Percentiles rank a stretch among this genome's conserved stretches.
These are phyloP conservation scores for Ascochyta clinopodiicola DNA, from an alignment of 2,329 filamentous ascomycete species.

Conservation along the genomic window DNA sequence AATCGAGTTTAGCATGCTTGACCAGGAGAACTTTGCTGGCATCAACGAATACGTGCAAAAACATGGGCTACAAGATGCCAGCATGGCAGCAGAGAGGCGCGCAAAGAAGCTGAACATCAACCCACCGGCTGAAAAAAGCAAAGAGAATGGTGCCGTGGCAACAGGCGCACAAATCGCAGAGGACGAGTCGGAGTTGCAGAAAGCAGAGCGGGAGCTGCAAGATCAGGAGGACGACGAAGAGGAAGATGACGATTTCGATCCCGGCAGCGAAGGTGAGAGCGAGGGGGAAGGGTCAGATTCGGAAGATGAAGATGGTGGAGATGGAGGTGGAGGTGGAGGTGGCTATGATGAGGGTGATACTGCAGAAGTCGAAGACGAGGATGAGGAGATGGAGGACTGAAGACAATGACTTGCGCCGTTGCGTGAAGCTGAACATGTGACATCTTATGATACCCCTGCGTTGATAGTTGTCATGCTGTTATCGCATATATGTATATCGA, in stretches of 20 bases:
- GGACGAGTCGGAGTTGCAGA: conserved; percentile 49
- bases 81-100: conserved; percentile 64
- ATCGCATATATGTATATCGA: neutral
- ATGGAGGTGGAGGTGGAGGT: conserved; percentile 32
- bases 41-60: conserved; percentile 69
- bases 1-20: conserved; percentile 70
- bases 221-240: conserved; percentile 51
- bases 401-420: conserved; percentile 1
- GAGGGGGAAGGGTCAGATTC: conserved; percentile 47
- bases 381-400: conserved; percentile 38
- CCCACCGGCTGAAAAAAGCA: conserved; percentile 39
- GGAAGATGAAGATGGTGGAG: conserved; percentile 45
- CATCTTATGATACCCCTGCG: conserved; percentile 4
- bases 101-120: conserved; percentile 67
- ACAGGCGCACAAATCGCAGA: conserved; percentile 33
- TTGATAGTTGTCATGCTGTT: neutral
- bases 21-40: conserved; percentile 67
- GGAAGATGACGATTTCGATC: conserved; percentile 52
- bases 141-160: conserved; percentile 25
- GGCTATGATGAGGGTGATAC: conserved; percentile 41
- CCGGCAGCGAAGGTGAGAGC: conserved; percentile 50
- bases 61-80: conserved; percentile 68
- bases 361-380: conserved; percentile 29
- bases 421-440: neutral
- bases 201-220: conserved; percentile 46